phyloP scores from a whole-genome alignment of 257 asterid genomes.

The Catharanthus roseus region DNA sequence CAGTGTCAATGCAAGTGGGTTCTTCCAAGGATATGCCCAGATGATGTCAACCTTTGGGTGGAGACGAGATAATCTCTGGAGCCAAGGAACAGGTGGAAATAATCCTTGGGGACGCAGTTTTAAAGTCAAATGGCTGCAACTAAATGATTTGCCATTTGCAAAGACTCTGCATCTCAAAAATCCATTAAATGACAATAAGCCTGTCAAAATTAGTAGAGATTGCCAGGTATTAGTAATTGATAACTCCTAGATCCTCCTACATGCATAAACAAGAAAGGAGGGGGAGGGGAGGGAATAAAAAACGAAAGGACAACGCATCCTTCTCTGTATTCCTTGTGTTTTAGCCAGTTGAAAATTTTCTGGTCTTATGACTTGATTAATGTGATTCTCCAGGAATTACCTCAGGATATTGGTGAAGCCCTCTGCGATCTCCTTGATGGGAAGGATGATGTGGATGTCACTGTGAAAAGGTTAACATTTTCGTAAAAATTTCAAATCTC shows the following conservation, averaged over 20 bases:
- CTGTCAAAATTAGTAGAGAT: constrained; percentile 94
- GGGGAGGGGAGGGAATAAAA: no score
- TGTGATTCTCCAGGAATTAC: constrained; percentile 65
- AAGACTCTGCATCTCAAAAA: constrained; percentile 88
- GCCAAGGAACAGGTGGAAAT: constrained; percentile 63
- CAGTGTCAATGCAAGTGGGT: constrained; percentile 97
- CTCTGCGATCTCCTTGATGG: constrained; percentile 90
- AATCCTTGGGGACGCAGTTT: constrained; percentile 93
- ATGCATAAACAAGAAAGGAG: neutral
- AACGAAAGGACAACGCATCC: neutral
- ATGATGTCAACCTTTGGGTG: constrained; percentile 86
- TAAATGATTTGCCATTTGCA: constrained; percentile 75
- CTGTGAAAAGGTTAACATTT: constrained; percentile 40
- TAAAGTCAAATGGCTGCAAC: constrained; percentile 76
- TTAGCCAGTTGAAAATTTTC: constrained; percentile 3
- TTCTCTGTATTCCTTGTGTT: neutral
- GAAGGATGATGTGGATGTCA: constrained; percentile 39
- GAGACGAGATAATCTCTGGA: constrained; percentile 84
- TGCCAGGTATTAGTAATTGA: constrained; percentile 57
- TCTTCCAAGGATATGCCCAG: constrained; percentile 99
- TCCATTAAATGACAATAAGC: constrained; percentile 85
- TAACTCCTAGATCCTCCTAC: constrained; percentile 3
- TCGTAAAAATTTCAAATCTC: constrained; percentile 11
- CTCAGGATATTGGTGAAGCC: constrained; percentile 85
- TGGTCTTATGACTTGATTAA: constrained; percentile 26